A percentile compares a stretch with the other conserved stretches of the same genome.
These are phyloP conservation scores for Drechslerella coelobrocha DNA, from an alignment of 2,329 filamentous ascomycete genomes.

Conservation along the genomic window DNA sequence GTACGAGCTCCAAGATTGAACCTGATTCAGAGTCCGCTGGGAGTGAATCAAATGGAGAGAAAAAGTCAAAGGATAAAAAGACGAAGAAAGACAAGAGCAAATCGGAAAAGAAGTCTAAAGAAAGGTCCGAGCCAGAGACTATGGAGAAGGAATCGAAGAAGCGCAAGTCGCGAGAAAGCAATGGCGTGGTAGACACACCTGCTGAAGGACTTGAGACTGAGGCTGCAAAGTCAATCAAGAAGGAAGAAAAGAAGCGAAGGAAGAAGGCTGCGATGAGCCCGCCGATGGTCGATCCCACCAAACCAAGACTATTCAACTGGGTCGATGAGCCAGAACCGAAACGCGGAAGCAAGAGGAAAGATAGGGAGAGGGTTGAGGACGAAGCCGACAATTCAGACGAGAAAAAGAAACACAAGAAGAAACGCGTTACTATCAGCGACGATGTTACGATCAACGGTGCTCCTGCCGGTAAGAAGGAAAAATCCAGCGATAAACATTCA, in stretches of 20 bases:
- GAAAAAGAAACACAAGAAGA: constrained; percentile 28
- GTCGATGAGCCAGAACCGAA: constrained; percentile 24
- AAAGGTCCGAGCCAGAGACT: constrained; percentile 10
- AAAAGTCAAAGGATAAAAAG: constrained; percentile 11
- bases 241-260: constrained; percentile 29
- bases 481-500: neutral
- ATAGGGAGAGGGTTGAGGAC: constrained; percentile 13
- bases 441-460: constrained; percentile 6
- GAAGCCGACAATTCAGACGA: neutral
- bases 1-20: neutral
- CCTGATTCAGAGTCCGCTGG: neutral
- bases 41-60: neutral
- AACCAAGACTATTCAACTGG: constrained; percentile 43
- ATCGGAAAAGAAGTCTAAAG: constrained; percentile 10
- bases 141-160: constrained; percentile 31
- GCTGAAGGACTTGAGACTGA: neutral
- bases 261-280: constrained; percentile 21
- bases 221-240: constrained; percentile 1
- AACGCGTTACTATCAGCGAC: neutral
- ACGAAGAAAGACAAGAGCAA: constrained; percentile 17
- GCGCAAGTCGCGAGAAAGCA: constrained; percentile 20
- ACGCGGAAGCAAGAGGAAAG: constrained; percentile 29
- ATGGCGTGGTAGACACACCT: no score
- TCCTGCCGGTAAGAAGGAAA: neutral
- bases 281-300: constrained; percentile 21